Conservation (phyloP, 352 stramenopile species). For the Pythium folliculosum region DNA sequence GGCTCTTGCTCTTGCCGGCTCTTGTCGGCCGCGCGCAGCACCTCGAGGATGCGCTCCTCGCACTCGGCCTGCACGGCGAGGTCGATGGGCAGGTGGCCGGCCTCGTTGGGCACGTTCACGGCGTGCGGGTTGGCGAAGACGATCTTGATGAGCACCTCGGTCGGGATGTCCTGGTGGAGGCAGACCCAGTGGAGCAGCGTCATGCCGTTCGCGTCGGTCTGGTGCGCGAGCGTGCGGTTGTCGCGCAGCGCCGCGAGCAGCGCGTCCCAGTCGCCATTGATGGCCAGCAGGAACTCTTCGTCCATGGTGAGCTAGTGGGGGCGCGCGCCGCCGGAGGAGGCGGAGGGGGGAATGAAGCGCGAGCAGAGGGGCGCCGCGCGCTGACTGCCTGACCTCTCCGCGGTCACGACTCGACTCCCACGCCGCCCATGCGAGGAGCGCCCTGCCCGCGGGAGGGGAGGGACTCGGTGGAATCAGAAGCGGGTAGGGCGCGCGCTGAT, state of each 20-base stretch:
- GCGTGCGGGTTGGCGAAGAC: conserved; percentile 78
- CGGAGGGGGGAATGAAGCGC: background rate
- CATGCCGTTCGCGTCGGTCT: conserved; percentile 73
- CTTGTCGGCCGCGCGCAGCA: conserved; percentile 56
- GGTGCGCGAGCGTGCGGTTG: conserved; percentile 55
- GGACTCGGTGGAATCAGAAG: background rate
- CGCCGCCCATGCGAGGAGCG: too few relatives aligned
- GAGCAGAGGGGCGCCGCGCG: background rate
- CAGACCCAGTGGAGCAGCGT: conserved; percentile 81
- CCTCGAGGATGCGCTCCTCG: conserved; percentile 69
- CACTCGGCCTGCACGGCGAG: conserved; percentile 75
- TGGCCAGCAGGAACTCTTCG: conserved; percentile 71
- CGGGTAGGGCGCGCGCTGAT: background rate
- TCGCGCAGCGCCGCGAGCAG: conserved; percentile 66
- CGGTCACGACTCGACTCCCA: background rate
- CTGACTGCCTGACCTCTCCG: background rate
- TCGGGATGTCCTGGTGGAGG: conserved; percentile 72
- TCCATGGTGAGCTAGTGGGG: conserved; percentile 43
- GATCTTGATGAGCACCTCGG: conserved; percentile 78
- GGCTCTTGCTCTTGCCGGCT: conserved; percentile 40
- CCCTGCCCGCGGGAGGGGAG: background rate
- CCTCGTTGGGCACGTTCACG: conserved; percentile 70
- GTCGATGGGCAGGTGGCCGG: conserved; percentile 75
- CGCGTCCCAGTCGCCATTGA: conserved; percentile 81
- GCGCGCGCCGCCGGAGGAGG: background rate